Evolutionary conservation across 163 green algal genomes (phyloP), one percentile per base, ranked within the genome.

Genomic region (Scenedesmus sp.): DNA sequence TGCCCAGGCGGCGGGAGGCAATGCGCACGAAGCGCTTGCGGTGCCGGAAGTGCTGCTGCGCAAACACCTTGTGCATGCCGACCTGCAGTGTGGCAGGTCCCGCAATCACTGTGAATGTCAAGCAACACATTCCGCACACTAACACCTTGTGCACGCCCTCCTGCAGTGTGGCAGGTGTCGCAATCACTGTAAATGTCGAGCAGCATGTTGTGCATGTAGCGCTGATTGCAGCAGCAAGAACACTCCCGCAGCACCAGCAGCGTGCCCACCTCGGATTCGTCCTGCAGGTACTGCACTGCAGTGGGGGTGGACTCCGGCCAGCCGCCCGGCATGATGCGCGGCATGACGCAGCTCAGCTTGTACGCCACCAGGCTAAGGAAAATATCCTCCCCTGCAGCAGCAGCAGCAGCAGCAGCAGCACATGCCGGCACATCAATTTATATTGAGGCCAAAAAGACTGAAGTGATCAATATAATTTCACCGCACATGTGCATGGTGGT

Each of bases 41-140:
- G 73, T 83, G 73, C 73, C 30, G 37, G 40, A 83, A 83, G 73
- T 83, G 73, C 18, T 49, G 10, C 37, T 46, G 15, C 18, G 30
- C 73, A 83, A 83, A 83, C 37, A 46, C 37, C 73, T 53, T 83
- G 73, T 83, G 73, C 73, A 83, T 83, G 37, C 73, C 73, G 24
- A 83, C 73, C 37, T 83, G 18, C 37, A 24, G 7, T 76, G 65
- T 37, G 18, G 18, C 9, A 76, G 24, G 15, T 68, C 18, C n/a
- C n/a, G n/a, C n/a, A n/a, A n/a, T n/a, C n/a, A n/a, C n/a, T n/a
- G n/a, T n/a, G n/a, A n/a, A n/a, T n/a, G n/a, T n/a, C n/a, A n/a
- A n/a, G n/a, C n/a, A n/a, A n/a, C n/a, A n/a, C n/a, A n/a, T n/a
- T n/a, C n/a, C n/a, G n/a, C n/a, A n/a, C n/a, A n/a, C n/a, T n/a